Conservation (phyloP, 768 basidiomycete genomes). For the Suillus occidentalis region DNA sequence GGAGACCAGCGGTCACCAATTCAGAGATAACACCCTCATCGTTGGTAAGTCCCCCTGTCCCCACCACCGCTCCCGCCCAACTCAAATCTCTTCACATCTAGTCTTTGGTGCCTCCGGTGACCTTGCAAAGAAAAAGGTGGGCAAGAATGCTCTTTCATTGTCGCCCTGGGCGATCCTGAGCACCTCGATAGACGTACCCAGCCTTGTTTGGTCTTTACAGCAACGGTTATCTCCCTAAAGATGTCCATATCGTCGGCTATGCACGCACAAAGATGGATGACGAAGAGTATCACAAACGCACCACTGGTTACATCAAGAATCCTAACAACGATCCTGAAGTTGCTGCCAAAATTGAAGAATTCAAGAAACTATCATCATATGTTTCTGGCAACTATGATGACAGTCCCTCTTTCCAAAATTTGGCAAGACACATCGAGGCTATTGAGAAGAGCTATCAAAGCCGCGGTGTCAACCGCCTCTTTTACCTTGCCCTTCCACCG, state of each 20-base stretch:
- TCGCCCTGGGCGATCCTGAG: slow-evolving; percentile 46
- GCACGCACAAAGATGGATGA: slow-evolving; percentile 93
- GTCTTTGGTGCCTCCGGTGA: slow-evolving; percentile 97
- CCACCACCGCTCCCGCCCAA: slow-evolving; percentile 7
- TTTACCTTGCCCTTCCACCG: slow-evolving; percentile 98
- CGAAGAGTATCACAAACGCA: slow-evolving; percentile 82
- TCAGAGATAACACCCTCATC: slow-evolving; percentile 89
- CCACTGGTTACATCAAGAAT: slow-evolving; percentile 83
- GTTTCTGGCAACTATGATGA: slow-evolving; percentile 90
- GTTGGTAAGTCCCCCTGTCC: slow-evolving; percentile 58
- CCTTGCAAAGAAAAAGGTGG: slow-evolving; percentile 97
- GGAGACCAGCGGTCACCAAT: slow-evolving; percentile 67
- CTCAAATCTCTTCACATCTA: slow-evolving; percentile 31
- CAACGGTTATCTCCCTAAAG: slow-evolving; percentile 76
- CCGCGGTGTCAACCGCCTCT: slow-evolving; percentile 76
- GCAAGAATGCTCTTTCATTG: not conserved
- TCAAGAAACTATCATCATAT: slow-evolving; percentile 81
- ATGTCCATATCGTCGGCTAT: slow-evolving; percentile 91
- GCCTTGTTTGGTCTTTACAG: slow-evolving; percentile 90
- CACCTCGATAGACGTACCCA: slow-evolving; percentile 74
- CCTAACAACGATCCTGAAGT: slow-evolving; percentile 59
- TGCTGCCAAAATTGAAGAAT: slow-evolving; percentile 69
- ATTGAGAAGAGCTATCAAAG: slow-evolving; percentile 72
- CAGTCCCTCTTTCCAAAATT: slow-evolving; percentile 68
- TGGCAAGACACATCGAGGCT: slow-evolving; percentile 73